phyloP scores from a whole-genome alignment of 2,329 filamentous ascomycete genomes.

The Monosporascus cannonballus region DNA sequence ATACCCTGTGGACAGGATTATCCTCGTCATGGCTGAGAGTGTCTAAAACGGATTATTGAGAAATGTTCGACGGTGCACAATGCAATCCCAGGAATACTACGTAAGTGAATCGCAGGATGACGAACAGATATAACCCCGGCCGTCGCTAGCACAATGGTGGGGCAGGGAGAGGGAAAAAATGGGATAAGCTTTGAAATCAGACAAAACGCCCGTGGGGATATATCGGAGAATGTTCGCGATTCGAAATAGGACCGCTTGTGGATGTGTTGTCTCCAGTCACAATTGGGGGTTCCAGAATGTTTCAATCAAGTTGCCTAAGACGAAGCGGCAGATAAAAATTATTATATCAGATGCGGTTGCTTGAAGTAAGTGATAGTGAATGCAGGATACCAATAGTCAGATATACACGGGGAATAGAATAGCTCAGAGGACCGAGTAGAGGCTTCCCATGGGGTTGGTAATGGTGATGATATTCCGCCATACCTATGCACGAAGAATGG shows the following conservation, averaged over 20 bases:
- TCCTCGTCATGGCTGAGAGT: slow-evolving; percentile 56
- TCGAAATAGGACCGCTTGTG: neutral
- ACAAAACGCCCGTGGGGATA: neutral
- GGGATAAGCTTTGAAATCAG: neutral
- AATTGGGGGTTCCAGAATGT: neutral
- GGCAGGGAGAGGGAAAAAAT: neutral
- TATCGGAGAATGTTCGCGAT: neutral
- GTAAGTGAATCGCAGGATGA: neutral
- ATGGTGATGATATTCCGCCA: no score
- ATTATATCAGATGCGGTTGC: no score
- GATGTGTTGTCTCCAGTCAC: neutral
- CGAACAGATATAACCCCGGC: neutral
- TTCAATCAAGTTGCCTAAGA: neutral
- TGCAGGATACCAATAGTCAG: no score
- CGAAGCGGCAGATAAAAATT: no score
- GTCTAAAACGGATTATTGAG: no score
- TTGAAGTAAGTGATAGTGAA: no score
- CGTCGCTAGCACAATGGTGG: neutral
- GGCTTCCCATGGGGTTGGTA: no score
- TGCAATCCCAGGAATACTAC: no score
- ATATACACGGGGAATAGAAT: no score
- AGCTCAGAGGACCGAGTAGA: no score
- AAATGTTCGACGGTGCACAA: no score
- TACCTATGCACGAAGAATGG: no score
- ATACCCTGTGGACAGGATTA: slow-evolving; percentile 82